phyloP scores from a whole-genome alignment of 225 moss, liverwort and hornwort species.

The Neckera pumila region DNA sequence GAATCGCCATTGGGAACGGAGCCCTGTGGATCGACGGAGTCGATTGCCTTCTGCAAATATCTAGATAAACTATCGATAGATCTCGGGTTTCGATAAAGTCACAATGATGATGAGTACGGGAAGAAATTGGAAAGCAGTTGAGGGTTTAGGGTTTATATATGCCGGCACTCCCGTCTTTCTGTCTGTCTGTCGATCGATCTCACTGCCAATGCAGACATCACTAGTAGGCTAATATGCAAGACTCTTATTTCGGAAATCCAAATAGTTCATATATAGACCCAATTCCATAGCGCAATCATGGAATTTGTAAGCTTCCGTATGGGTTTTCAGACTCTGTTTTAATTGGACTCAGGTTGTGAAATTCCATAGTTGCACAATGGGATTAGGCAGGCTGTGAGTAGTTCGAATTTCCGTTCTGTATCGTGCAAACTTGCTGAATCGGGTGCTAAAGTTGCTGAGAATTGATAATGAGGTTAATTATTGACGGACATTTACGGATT shows the following conservation, averaged over 20 bases:
- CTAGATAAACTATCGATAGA: neutral
- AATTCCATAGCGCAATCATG: too few species aligned
- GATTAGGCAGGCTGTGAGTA: neutral
- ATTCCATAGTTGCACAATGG: neutral
- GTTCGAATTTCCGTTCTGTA: neutral
- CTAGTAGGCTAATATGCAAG: neutral
- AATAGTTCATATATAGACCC: neutral
- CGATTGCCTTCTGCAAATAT: neutral
- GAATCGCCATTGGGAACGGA: neutral
- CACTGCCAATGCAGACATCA: neutral
- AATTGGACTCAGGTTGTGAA: neutral
- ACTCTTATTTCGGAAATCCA: neutral
- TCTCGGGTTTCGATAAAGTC: neutral
- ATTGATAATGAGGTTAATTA: neutral
- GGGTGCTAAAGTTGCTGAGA: neutral
- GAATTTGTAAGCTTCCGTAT: neutral
- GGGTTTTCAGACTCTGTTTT: neutral
- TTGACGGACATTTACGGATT: neutral
- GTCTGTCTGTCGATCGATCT: neutral
- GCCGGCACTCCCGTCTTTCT: neutral
- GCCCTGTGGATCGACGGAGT: neutral
- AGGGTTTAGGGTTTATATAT: too few species aligned
- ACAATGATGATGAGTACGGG: neutral
- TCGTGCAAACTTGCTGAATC: too few species aligned
- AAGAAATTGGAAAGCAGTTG: neutral